Evolutionary conservation across 2,329 filamentous ascomycete genomes (phyloP), one percentile per base, ranked within the genome.

Genomic region (Pseudopyricularia javanii): DNA sequence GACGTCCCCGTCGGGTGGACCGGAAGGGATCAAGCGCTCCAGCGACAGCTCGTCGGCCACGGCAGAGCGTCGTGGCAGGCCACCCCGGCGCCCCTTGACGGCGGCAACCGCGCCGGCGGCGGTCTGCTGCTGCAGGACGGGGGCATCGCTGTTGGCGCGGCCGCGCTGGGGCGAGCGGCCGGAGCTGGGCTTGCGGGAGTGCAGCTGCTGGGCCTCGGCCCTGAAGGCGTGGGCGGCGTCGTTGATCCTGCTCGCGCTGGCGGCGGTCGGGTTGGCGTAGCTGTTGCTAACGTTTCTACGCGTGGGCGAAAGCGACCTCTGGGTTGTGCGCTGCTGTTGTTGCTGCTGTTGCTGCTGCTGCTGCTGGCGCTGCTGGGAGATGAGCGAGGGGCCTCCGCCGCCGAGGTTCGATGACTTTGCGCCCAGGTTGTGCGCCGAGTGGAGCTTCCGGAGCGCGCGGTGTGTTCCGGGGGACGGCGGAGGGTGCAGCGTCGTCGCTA

Each of bases 1-100:
- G 24, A 85, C 73, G 64, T 93, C 83, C 20, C 83, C 86, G 58
- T 83, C 78, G 2, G 82, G 80, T 2, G 90, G 88, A 0, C 90
- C 91, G 56, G 91, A 88, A 59, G 88, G 82, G 48, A 96, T 74
- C 47, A 95, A 76, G 57, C 81, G 75, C 63, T 95, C 88, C 28
- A 96, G 68, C 22, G 79, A 78, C 61, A 85, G 69, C 54, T 73
- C 69, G 59, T 83, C 78, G 26, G 78, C 72, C 56, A 67, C 69
- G 43, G 64, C 74, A 61, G 64, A 74, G 68, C 64, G 50, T 15
- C 50, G 76, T 59, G 55, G 74, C 60, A 64, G 66, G 59, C 59
- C 70, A 58, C 59, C 73, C 64, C 70, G 75, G 66, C 67, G 66
- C 53, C 56, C 20, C 60, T 37, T 56, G 57, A n/a, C 64, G 59